These are phyloP conservation scores for Marasmius fiardii DNA, from an alignment of 1,284 basidiomycete genomes.

Conservation along the genomic window DNA sequence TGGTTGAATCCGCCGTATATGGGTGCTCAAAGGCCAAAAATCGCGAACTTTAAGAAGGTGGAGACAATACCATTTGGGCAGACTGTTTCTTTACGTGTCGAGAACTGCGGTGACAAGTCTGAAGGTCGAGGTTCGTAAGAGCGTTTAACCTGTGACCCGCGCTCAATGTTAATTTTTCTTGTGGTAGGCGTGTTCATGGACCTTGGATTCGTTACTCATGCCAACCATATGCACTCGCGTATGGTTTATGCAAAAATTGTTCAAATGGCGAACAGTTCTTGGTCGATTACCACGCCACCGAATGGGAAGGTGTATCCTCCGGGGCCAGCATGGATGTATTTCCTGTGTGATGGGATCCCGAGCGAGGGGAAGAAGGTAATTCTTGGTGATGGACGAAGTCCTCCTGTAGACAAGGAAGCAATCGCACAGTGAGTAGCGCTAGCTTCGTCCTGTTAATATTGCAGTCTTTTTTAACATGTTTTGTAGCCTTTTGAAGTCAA, in stretches of 20 bases:
- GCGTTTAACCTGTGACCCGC: background rate
- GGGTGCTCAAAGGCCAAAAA: constrained; percentile 49
- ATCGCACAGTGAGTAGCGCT: constrained; percentile 47
- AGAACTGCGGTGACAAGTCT: constrained; percentile 23
- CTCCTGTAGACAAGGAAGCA: constrained; percentile 53
- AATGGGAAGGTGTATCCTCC: constrained; percentile 69
- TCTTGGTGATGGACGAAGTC: constrained; percentile 63
- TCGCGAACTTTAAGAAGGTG: constrained; percentile 31
- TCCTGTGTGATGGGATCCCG: constrained; percentile 69
- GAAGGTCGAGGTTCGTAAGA: constrained; percentile 28
- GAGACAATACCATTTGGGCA: constrained; percentile 44
- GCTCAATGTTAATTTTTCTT: background rate
- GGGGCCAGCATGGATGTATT: constrained; percentile 76
- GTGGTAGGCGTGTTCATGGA: constrained; percentile 70
- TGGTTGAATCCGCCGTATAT: constrained; percentile 75
- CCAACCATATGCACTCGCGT: constrained; percentile 77
- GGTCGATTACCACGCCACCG: constrained; percentile 58
- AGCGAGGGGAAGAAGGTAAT: constrained; percentile 65
- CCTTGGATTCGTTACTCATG: constrained; percentile 74
- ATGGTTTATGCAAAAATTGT: constrained; percentile 58
- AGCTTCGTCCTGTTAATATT: background rate
- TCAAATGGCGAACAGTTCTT: constrained; percentile 29
- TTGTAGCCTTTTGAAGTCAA: constrained; percentile 34
- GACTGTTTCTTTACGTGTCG: constrained; percentile 37
- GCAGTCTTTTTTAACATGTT: constrained; percentile 7